These are phyloP conservation scores for Globisporangium parvum DNA, from an alignment of 352 stramenopile genomes.

Conservation along the genomic window DNA sequence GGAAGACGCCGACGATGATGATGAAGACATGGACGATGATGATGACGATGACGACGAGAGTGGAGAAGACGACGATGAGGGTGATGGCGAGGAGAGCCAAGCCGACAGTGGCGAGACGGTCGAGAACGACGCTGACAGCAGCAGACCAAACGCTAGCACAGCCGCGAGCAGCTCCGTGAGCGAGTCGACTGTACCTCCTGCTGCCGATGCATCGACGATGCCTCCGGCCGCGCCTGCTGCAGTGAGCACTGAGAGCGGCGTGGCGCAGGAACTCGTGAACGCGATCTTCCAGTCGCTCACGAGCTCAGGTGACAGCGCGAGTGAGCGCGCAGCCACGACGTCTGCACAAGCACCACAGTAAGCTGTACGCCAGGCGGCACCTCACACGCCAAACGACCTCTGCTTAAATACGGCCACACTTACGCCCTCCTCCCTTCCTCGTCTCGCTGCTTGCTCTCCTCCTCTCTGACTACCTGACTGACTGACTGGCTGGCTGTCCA, in stretches of 20 bases:
- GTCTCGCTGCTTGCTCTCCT: too few relatives aligned
- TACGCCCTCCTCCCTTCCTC: too few relatives aligned
- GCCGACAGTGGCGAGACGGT: background rate
- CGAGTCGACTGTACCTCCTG: background rate
- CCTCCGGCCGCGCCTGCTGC: background rate
- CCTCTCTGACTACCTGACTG: too few relatives aligned
- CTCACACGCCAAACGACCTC: too few relatives aligned
- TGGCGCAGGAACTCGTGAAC: slow-evolving; percentile 8
- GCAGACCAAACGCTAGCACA: background rate
- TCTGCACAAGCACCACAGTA: background rate
- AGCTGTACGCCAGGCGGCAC: too few relatives aligned
- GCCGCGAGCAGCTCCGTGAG: background rate
- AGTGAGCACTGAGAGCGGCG: slow-evolving; percentile 5
- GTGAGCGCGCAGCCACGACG: too few relatives aligned
- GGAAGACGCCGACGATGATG: slow-evolving; percentile 12
- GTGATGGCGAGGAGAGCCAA: slow-evolving; percentile 4
- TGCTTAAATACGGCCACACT: too few relatives aligned
- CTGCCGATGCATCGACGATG: background rate
- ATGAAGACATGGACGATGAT: slow-evolving; percentile 9
- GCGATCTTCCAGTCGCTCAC: slow-evolving; percentile 9
- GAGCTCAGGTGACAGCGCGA: slow-evolving; percentile 10
- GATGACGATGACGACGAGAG: slow-evolving; percentile 12
- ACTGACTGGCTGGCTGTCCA: too few relatives aligned
- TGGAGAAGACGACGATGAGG: background rate
- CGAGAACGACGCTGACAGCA: too few relatives aligned